Base-by-base conservation (phyloP, 2,329 filamentous ascomycete species). In the Cryphonectria japonica region DNA sequence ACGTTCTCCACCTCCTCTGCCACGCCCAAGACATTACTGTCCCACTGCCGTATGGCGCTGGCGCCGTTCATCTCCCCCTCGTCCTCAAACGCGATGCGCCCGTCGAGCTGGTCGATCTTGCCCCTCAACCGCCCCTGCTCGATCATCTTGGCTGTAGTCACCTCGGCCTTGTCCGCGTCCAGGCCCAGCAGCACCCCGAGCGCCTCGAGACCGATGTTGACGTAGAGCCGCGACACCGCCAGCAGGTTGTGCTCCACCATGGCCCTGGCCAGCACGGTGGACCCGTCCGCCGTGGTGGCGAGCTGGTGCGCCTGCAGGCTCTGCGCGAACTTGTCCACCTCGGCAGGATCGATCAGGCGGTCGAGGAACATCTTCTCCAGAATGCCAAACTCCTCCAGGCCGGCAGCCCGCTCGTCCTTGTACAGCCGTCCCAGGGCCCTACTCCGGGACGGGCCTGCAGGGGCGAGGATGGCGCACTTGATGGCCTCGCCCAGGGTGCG, bases 311-410 rank as follows among this genome's bases (percentile, higher is more conserved):
- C 92, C 69, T 90, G 87, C 65, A 99, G 85, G 67, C 90, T 91
- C 76, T 92, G 85, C 0, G 95, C 92, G 78, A 99, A 99, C 69
- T 93, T 91, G 52, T 91, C 89, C 59, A 98, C 94, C 82, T 99
- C 96, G n/a, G 86, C 87, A 0, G 92, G 89, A 0, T 89, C 88
- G 65, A 99, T 86, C 3, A 99, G 85, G 7, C 95, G 89, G 80
- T 98, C 94, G 65, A 98, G 86, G 80, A 97, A 97, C 89, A 99
- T 98, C 85, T 98, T 98, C 84, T 98, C 96, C 19, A 99, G 84
- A 68, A 99, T 98, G 65, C 89, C 86, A 78, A 92, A 95, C 82
- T 98, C 93, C 43, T 91, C 88, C 2, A 96, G 88, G 66, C 90
- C 88, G 3, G 86, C 84, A 0, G 93, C 88, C 41, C 96, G 89